Conservation (phyloP, 1,139 yeast species). For the Meyerozyma carpophila region DNA sequence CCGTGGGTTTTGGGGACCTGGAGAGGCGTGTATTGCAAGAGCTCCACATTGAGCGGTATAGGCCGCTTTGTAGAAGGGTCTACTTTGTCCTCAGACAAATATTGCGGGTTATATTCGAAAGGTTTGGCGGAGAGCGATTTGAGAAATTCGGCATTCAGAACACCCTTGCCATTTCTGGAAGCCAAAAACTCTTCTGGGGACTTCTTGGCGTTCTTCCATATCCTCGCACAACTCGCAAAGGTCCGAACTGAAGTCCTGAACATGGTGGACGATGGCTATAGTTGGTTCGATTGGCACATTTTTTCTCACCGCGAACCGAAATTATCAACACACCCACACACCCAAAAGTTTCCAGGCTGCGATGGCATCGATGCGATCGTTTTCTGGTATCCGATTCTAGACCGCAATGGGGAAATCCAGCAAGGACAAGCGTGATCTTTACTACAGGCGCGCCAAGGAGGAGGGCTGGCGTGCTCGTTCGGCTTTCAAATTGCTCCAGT, state of each 20-base stretch:
- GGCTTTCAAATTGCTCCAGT: slow-evolving; percentile 85
- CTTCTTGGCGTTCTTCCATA: not conserved
- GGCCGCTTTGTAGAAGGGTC: slow-evolving; percentile 40
- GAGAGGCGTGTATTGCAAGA: slow-evolving; percentile 78
- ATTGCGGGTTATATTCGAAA: slow-evolving; percentile 38
- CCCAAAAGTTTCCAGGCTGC: not conserved
- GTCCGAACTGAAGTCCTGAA: not conserved
- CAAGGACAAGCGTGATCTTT: slow-evolving; percentile 90
- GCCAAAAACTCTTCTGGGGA: not conserved
- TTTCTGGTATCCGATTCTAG: not conserved
- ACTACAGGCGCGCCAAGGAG: slow-evolving; percentile 88
- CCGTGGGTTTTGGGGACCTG: slow-evolving; percentile 65
- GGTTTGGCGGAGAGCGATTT: not conserved
- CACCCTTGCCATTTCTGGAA: not conserved
- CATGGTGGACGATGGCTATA: not conserved
- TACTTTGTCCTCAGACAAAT: slow-evolving; percentile 27
- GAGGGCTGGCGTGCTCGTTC: slow-evolving; percentile 97
- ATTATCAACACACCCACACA: not conserved
- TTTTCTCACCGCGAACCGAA: not conserved
- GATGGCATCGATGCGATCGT: not conserved
- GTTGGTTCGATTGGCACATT: not conserved
- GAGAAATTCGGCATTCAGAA: not conserved
- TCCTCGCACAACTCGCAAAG: not conserved
- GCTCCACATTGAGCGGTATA: slow-evolving; percentile 76
- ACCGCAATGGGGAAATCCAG: slow-evolving; percentile 82